A percentile compares a stretch with the other conserved stretches of the same genome.
Conservation (phyloP, 352 stramenopile species). For the Elongisporangium anandrum region DNA sequence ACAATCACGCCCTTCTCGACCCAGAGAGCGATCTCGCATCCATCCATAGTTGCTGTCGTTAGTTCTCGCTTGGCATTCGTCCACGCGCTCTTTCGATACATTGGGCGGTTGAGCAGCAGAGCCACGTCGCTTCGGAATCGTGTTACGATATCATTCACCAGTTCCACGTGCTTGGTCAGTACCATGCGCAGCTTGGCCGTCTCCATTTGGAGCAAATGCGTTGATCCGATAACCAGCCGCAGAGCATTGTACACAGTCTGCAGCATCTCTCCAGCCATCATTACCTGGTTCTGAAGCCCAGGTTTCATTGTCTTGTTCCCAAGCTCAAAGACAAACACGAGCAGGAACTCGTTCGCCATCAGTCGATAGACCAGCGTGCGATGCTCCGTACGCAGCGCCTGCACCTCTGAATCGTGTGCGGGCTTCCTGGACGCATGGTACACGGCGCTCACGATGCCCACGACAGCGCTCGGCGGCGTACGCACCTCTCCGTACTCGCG, state of each 20-base stretch:
- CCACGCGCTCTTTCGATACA: conserved; percentile 7
- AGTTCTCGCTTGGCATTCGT: neutral
- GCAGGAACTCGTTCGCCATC: conserved; percentile 21
- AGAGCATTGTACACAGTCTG: conserved; percentile 15
- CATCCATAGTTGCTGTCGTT: conserved; percentile 4
- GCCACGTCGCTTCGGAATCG: conserved; percentile 13
- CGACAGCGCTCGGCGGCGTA: conserved; percentile 32
- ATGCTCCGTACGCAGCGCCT: conserved; percentile 19
- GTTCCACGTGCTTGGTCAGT: conserved; percentile 22
- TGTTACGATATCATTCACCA: conserved; percentile 27
- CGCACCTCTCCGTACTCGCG: conserved; percentile 37
- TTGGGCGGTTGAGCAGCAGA: conserved; percentile 23
- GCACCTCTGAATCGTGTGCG: conserved; percentile 8
- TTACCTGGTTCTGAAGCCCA: neutral
- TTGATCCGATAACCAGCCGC: conserved; percentile 15
- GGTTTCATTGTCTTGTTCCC: neutral
- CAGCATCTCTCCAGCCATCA: conserved; percentile 21
- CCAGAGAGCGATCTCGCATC: conserved; percentile 14
- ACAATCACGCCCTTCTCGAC: conserved; percentile 18
- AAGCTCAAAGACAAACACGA: conserved; percentile 24
- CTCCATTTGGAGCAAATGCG: conserved; percentile 17
- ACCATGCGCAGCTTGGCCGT: conserved; percentile 28
- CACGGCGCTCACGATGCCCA: conserved; percentile 45
- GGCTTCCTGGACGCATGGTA: conserved; percentile 34
- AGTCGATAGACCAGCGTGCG: conserved; percentile 31